Evolutionary conservation across 73 alveolate genomes (phyloP).

Genomic region (Stentor coeruleus): DNA sequence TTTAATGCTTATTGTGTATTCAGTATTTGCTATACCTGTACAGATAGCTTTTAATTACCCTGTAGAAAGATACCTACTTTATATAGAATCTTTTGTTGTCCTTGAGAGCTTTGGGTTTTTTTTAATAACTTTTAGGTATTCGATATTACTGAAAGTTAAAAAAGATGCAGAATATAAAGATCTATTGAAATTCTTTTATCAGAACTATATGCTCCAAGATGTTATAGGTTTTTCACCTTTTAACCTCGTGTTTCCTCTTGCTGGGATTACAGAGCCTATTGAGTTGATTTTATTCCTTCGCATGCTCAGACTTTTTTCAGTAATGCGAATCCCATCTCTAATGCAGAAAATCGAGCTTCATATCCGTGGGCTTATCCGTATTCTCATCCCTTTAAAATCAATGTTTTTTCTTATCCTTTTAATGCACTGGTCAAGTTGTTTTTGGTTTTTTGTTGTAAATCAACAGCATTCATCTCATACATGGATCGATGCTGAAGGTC

Average conservation of each 20-base stretch:
- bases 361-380: constrained; percentile 32
- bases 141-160: constrained; percentile 30
- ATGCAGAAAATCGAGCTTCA: constrained; percentile 34
- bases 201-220: constrained; percentile 36
- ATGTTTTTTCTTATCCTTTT: constrained; percentile 18
- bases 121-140: constrained; percentile 40
- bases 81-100: constrained; percentile 33
- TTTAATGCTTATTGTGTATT: constrained; percentile 30
- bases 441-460: constrained; percentile 42
- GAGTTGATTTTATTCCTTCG: constrained; percentile 29
- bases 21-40: constrained; percentile 49
- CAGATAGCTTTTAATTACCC: constrained; percentile 35
- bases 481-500: constrained; percentile 32
- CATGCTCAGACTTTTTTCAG: constrained; percentile 30
- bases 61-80: neutral
- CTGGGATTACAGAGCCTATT: neutral
- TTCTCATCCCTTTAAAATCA: neutral
- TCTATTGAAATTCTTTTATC: constrained; percentile 26
- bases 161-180: constrained; percentile 31
- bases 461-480: constrained; percentile 23
- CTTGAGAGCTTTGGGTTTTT: constrained; percentile 23
- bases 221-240: constrained; percentile 50
- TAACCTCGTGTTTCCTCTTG: constrained; percentile 35
- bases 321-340: constrained; percentile 29
- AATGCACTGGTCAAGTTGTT: constrained; percentile 57